Percentiles rank a stretch among this genome's conserved stretches.
phyloP scores from a whole-genome alignment of 2,329 filamentous ascomycete species.

The Fusarium sp. region DNA sequence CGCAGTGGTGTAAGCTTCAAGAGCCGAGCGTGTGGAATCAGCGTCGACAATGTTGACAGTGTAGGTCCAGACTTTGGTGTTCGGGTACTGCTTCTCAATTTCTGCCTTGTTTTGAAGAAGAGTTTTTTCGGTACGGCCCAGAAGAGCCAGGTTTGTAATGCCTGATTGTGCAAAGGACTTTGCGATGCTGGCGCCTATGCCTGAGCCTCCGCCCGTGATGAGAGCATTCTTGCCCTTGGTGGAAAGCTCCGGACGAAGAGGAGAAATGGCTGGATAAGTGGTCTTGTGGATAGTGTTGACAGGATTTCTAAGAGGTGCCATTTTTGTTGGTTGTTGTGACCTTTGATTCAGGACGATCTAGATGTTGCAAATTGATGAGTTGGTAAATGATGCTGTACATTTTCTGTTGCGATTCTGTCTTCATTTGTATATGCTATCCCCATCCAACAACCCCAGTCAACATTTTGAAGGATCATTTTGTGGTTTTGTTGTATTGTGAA shows the following conservation, averaged over 20 bases:
- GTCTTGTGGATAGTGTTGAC: conserved; percentile 36
- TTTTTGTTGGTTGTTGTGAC: background rate
- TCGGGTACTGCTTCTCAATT: conserved; percentile 65
- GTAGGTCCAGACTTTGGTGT: conserved; percentile 61
- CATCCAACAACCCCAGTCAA: too few species aligned
- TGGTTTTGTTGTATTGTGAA: background rate
- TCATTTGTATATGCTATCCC: fast-evolving
- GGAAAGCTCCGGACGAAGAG: conserved; percentile 54
- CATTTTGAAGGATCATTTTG: background rate
- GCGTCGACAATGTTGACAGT: conserved; percentile 53
- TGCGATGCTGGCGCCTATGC: conserved; percentile 75
- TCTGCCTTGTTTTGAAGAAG: conserved; percentile 51
- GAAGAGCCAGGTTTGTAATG: conserved; percentile 56
- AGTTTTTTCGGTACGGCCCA: conserved; percentile 56
- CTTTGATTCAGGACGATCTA: too few species aligned
- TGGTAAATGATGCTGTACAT: background rate
- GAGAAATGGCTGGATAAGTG: conserved; percentile 53
- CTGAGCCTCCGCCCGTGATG: conserved; percentile 75
- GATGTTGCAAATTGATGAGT: background rate
- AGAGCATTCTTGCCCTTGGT: conserved; percentile 66
- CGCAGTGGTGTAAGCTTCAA: conserved; percentile 35
- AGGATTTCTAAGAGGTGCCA: conserved; percentile 14
- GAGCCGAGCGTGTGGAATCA: conserved; percentile 26
- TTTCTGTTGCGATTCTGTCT: too few species aligned
- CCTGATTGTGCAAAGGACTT: conserved; percentile 65